These are phyloP conservation scores for Globisporangium sylvaticum DNA, from an alignment of 352 stramenopile species.

Conservation along the genomic window DNA sequence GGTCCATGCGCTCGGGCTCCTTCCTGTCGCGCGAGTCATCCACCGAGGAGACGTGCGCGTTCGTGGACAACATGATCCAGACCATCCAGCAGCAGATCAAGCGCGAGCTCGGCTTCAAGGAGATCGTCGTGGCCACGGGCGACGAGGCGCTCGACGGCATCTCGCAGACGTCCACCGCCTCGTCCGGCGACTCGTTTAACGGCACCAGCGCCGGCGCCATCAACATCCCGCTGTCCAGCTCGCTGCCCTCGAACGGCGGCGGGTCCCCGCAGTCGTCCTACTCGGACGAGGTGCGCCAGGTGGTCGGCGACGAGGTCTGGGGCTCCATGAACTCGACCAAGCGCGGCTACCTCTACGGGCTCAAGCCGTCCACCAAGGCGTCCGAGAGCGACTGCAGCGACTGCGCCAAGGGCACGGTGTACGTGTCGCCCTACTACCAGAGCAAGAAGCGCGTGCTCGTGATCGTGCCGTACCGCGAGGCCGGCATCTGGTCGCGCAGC, in stretches of 20 bases:
- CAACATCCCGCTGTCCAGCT: constrained; percentile 7
- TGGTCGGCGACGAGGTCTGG: constrained; percentile 20
- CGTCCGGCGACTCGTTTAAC: constrained; percentile 1
- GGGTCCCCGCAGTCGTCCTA: constrained; percentile 18
- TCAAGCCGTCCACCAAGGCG: constrained; percentile 18
- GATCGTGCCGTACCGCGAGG: constrained; percentile 82
- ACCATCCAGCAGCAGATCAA: constrained; percentile 53
- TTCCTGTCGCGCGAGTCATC: constrained; percentile 30
- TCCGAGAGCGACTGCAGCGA: constrained; percentile 43
- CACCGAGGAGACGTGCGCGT: constrained; percentile 56
- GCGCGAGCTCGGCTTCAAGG: constrained; percentile 58
- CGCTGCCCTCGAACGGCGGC: constrained; percentile 8
- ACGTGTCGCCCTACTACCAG: constrained; percentile 56
- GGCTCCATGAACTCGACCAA: constrained; percentile 13
- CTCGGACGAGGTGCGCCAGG: constrained; percentile 20
- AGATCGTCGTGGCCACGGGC: constrained; percentile 60
- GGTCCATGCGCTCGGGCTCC: constrained; percentile 26
- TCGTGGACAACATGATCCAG: constrained; percentile 69
- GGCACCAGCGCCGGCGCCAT: not conserved
- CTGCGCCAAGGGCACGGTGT: constrained; percentile 65
- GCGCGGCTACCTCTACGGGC: constrained; percentile 24
- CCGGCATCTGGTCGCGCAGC: constrained; percentile 80
- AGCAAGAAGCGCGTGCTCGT: constrained; percentile 66
- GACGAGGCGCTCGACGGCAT: constrained; percentile 26
- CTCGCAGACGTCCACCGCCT: constrained; percentile 3